Base-by-base conservation (phyloP, 1,284 basidiomycete genomes). In the Tylopilus orsonianus region DNA sequence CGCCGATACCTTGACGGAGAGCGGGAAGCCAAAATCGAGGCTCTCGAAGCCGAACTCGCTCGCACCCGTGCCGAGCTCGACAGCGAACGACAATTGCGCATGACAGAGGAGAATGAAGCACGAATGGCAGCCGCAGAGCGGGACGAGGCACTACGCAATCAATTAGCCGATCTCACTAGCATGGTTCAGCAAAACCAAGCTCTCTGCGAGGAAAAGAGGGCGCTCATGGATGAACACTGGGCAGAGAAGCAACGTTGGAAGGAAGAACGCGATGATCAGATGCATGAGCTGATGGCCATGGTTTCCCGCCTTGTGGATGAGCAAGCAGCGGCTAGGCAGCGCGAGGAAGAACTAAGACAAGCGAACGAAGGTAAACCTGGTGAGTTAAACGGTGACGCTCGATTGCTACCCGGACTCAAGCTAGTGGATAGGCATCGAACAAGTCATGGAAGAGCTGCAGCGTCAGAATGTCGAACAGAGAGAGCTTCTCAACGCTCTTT, bases 161-260 rank as follows among this genome's bases (percentile, higher is more conserved):
- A 89, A 54, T 65, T 89, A 19, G 67, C 64, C 3, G 85, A 89
- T 52, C 78, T 89, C 56, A 83, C 85, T 1, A 81, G 82, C 51
- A 62, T 88, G 30, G 73, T 87, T 8, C 80, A 83, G 51, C 78
- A 81, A 48, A 83, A 86, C 51, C 72, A 77, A 1, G 77, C 81
- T 20, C 71, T 76, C 45, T 73, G 74, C 30, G 75, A 77, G 30
- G 68, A 71, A 52, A 86, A 87, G 69, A 80, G 72, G 49, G 70
- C 72, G 20, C 54, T 79, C 10, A 72, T 74, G 68, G 81, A 87
- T 13, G 68, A 78, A 33, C 75, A 80, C 29, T 85, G 77, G 73
- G 70, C 69, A 4, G 77, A 81, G 54, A 87, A 87, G 62, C 64
- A 74, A 56, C 67, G 57, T 12, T 71, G 83, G 44, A 73, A 81